Evolutionary conservation across 139 green algal species (phyloP), one percentile per base, ranked within the genome.

Genomic region (Chlorella sp.): DNA sequence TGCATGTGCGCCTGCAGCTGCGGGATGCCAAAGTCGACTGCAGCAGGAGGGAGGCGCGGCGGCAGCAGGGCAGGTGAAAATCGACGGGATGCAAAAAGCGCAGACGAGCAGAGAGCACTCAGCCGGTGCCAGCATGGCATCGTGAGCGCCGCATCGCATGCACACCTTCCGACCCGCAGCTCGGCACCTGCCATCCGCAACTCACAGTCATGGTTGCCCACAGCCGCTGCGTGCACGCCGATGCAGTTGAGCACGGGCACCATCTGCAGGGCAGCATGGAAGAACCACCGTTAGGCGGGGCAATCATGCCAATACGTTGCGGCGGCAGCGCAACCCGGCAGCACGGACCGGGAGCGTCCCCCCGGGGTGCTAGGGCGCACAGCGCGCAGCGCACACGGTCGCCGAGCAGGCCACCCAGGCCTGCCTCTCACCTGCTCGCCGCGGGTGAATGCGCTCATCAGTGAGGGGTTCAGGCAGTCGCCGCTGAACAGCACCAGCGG

Each of bases 401-500:
- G n/a, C n/a, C 11, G 44, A 55, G 11, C 11, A 7, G 11, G 44
- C 44, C 44, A 11, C 44, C 7, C 44, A 55, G 7, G 7, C 7
- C 7, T 11, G 7, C 7, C 51, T 23, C 51, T 2, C 51, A 60
- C 51, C 51, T 60, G 94, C 71, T 92, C 79, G 0, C 94, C 94
- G 4, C 91, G 84, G 4, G 94, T 97, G 80, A 97, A 86, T 1
- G 93, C 94, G 28, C 73, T 91, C 87, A 97, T 90, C 3, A 95
- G 75, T 41, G 82, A 92, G 13, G 94, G 94, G 84, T 94, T 95
- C 78, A 96, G 91, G 55, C 84, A 90, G 82, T 97, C 94, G 0
- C 94, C 94, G 65, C 67, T 88, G 90, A 97, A 97, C 11, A 97
- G 88, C n/a, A 97, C 91, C 60, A 97, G 84, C 41, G 91, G 90